These are phyloP conservation scores for Curvularia verruculosa DNA, from an alignment of 2,329 filamentous ascomycete genomes.

Conservation along the genomic window DNA sequence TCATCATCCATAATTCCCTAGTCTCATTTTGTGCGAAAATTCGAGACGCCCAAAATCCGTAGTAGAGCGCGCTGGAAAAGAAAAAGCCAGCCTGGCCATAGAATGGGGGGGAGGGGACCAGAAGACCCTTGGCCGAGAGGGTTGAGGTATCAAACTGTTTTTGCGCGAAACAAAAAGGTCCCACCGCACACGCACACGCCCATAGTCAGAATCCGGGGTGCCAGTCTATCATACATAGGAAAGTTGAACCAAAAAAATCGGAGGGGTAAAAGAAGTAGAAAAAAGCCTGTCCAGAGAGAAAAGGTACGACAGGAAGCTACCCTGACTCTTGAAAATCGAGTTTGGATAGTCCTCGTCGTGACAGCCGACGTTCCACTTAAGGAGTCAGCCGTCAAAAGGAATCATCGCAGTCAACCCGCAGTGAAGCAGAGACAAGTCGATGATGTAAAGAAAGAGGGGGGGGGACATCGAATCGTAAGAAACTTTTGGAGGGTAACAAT, in stretches of 20 bases:
- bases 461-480: constrained; percentile 36
- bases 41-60: constrained; percentile 23
- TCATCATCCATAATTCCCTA: constrained; percentile 8
- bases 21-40: background rate
- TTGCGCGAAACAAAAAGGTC: constrained; percentile 26
- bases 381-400: constrained; percentile 32
- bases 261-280: constrained; percentile 12
- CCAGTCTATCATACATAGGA: constrained; percentile 43
- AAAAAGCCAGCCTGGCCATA: constrained; percentile 25
- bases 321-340: constrained; percentile 24
- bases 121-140: constrained; percentile 17
- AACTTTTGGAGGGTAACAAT: constrained; percentile 47
- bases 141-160: constrained; percentile 40
- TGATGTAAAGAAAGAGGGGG: constrained; percentile 21
- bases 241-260: constrained; percentile 35
- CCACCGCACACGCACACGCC: constrained; percentile 28
- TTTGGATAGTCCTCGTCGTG: constrained; percentile 4
- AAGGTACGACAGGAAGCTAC: background rate
- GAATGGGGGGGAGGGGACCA: constrained; percentile 21
- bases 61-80: constrained; percentile 16
- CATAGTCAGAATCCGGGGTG: constrained; percentile 37
- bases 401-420: constrained; percentile 16
- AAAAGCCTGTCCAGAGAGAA: background rate
- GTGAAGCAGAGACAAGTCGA: constrained; percentile 13
- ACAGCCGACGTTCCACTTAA: constrained; percentile 38